Conservation (phyloP, 805 yeast species). For the Wickerhamiella sorbophila region DNA sequence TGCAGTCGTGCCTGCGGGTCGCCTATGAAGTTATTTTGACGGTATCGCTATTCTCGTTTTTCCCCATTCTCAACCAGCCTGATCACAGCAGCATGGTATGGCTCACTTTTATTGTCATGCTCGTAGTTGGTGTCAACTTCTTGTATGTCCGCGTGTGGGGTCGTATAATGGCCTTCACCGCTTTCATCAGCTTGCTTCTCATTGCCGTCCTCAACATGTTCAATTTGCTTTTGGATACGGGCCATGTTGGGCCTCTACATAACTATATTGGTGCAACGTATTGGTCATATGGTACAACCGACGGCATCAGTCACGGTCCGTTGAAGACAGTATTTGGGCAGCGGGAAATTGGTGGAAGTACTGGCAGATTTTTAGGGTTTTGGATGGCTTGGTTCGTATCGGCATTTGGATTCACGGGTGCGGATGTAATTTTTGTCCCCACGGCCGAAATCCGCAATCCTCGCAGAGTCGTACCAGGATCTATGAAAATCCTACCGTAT, state of each 20-base stretch:
- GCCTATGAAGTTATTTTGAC: constrained; percentile 71
- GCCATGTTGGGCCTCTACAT: constrained; percentile 35
- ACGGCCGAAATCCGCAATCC: constrained; percentile 16
- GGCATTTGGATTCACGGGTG: constrained; percentile 5
- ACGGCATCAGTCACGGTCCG: constrained; percentile 2
- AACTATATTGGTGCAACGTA: constrained; percentile 47
- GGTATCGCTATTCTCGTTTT: constrained; percentile 55
- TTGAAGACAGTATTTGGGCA: constrained; percentile 1
- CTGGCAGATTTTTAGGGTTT: constrained; percentile 8
- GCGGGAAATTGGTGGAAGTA: background rate
- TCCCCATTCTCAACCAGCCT: constrained; percentile 32
- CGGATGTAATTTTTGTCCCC: constrained; percentile 11
- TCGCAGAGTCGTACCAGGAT: constrained; percentile 9
- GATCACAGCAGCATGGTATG: constrained; percentile 21
- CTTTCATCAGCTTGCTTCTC: constrained; percentile 2
- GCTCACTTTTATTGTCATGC: constrained; percentile 10
- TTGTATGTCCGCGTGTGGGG: constrained; percentile 5
- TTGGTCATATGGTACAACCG: constrained; percentile 31
- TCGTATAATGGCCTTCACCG: constrained; percentile 4
- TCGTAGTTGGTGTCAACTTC: constrained; percentile 4
- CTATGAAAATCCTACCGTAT: constrained; percentile 4
- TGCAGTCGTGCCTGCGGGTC: constrained; percentile 32
- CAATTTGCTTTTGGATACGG: constrained; percentile 51
- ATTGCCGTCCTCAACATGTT: constrained; percentile 30
- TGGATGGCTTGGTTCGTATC: constrained; percentile 6